These are phyloP conservation scores for Pythium aristosporum DNA, from an alignment of 352 stramenopile genomes.

Conservation along the genomic window DNA sequence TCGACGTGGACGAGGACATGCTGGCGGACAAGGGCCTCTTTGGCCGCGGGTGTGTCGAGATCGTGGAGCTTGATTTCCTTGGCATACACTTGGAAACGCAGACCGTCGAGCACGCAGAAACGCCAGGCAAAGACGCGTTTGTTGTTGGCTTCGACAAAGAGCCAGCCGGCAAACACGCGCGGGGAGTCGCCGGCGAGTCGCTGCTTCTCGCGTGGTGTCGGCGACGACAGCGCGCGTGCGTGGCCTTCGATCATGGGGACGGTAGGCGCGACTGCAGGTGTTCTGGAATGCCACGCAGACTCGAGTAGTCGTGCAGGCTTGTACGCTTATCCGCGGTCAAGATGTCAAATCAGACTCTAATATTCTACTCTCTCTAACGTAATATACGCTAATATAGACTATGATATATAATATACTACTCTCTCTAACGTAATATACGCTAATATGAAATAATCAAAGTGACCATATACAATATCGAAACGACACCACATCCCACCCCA, in stretches of 20 bases:
- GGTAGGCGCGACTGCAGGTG: neutral
- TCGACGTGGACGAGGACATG: conserved; percentile 32
- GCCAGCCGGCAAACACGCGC: conserved; percentile 36
- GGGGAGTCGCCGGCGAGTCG: neutral
- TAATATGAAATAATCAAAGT: neutral
- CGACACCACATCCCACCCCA: neutral
- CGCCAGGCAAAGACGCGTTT: conserved; percentile 40
- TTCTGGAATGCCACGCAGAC: neutral
- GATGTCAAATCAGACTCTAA: neutral
- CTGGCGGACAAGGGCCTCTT: neutral
- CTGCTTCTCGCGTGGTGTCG: conserved; percentile 14
- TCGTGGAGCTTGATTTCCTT: conserved; percentile 8
- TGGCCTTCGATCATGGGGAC: neutral
- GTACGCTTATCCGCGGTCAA: neutral
- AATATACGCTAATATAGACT: neutral
- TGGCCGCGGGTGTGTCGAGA: neutral
- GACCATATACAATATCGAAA: conserved; percentile 13
- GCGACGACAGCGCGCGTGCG: conserved; percentile 18
- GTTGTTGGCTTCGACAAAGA: conserved; percentile 30
- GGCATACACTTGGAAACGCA: conserved; percentile 30
- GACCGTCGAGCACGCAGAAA: conserved; percentile 45
- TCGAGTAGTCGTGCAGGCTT: neutral
- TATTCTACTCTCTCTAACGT: neutral
- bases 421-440: neutral
- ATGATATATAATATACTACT: neutral